Base-by-base conservation (phyloP, 306 rosid species). In the Vigna radiata region DNA sequence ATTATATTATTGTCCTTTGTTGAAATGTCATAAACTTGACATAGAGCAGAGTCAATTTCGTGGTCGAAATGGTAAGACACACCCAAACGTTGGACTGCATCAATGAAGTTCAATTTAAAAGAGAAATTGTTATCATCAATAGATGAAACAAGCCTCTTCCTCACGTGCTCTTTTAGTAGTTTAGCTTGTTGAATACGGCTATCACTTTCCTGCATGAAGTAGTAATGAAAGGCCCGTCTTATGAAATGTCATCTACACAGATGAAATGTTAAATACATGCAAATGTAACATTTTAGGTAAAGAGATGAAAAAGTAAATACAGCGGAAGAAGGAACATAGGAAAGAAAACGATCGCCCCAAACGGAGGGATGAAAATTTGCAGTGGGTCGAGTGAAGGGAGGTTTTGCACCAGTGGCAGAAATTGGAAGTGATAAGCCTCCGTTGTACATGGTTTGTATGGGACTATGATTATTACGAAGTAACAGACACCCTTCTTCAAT, bases 81-180 rank as follows among this genome's bases (percentile, higher is more conserved):
- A 47, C 70, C 79, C 58, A 61, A 31, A 0, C 62, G 71, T 75
- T 75, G 79, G 11, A 74, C 18, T 44, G 70, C n/a, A 14, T 74
- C 70, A 13, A 74, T 70, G 5, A 76, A 48, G 19, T 54, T 29
- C 13, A 86, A 10, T 10, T 58, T 71, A 0, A 36, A 65, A 36
- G 23, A 55, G 9, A 52, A 18, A 9, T 62, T 33, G 11, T 19
- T 6, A 46, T 61, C 50, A 37, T 62, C 58, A 37, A 6, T 14
- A 0, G 15, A 15, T 41, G 61, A 12, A 0, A 3, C 17, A 19
- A 73, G 37, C 47, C 54, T 41, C 27, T 61, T 82, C 59, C 46
- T 83, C 81, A 85, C 83, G 19, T 63, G 33, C 27, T 73, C 78
- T 70, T 83, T 85, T 17, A 75, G 17, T 8, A 75, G 61, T 19